Conservation (phyloP, 768 basidiomycete genomes). For the Collybiopsis luxurians region DNA sequence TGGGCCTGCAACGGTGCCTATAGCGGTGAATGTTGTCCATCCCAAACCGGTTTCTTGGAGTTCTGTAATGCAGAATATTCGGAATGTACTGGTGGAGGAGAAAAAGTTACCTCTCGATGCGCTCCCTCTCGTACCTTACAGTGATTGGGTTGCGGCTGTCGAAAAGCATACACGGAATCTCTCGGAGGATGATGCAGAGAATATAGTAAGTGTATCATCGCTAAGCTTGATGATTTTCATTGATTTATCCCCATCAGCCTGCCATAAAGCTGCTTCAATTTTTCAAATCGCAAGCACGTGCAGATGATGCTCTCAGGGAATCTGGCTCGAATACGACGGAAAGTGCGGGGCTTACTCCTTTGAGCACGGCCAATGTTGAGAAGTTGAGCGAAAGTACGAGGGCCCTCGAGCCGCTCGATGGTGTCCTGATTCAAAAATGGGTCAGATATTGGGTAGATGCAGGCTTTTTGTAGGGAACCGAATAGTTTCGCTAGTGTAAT, state of each 20-base stretch:
- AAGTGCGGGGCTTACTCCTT: neutral
- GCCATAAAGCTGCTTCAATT: slow-evolving; percentile 19
- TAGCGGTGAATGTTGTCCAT: slow-evolving; percentile 34
- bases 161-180: neutral
- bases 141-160: neutral
- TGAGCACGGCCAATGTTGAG: neutral
- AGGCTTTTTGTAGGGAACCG: neutral
- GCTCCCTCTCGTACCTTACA: neutral
- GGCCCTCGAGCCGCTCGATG: neutral
- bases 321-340: neutral
- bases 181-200: slow-evolving; percentile 14
- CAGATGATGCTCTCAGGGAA: neutral
- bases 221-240: neutral
- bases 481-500: no score
- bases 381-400: neutral
- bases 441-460: slow-evolving; percentile 2
- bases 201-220: neutral
- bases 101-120: neutral
- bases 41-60: slow-evolving; percentile 24
- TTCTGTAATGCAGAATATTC: neutral
- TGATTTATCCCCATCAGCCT: neutral
- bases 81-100: slow-evolving; percentile 9
- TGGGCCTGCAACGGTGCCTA: slow-evolving; percentile 14
- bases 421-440: neutral
- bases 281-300: slow-evolving; percentile 7